Percentiles rank a stretch among this genome's conserved stretches.
These are phyloP conservation scores for Saturnispora dispora DNA, from an alignment of 805 yeast species.

Conservation along the genomic window DNA sequence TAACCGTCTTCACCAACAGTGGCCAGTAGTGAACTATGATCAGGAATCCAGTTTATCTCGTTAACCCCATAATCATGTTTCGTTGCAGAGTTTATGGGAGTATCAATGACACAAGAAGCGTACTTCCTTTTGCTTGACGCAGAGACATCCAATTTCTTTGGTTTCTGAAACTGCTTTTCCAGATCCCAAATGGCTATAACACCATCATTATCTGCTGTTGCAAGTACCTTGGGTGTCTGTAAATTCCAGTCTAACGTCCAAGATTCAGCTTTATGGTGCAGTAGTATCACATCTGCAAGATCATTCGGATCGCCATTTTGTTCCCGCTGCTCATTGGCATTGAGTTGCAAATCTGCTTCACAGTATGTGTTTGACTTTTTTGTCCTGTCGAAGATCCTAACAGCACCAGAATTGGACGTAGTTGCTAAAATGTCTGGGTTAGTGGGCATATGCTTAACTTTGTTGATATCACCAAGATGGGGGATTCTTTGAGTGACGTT, in stretches of 20 bases:
- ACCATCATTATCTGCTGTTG: constrained; percentile 59
- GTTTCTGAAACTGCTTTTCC: constrained; percentile 16
- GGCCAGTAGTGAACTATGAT: constrained; percentile 52
- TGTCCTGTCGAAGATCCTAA: constrained; percentile 71
- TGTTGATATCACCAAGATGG: constrained; percentile 65
- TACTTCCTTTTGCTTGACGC: constrained; percentile 6
- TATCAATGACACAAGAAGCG: constrained; percentile 7
- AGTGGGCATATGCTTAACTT: constrained; percentile 68
- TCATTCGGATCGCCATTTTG: constrained; percentile 10
- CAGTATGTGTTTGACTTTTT: constrained; percentile 47
- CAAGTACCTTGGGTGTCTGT: constrained; percentile 47
- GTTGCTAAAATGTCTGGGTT: constrained; percentile 78
- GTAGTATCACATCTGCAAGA: constrained; percentile 20
- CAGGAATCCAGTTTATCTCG: constrained; percentile 60
- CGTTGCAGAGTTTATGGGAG: constrained; percentile 16
- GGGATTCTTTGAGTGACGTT: constrained; percentile 45
- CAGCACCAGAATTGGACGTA: constrained; percentile 54
- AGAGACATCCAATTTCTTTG: constrained; percentile 12
- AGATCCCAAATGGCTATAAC: constrained; percentile 61
- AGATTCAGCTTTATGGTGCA: constrained; percentile 41
- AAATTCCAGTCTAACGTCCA: constrained; percentile 72
- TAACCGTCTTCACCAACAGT: constrained; percentile 58
- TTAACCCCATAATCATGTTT: constrained; percentile 49
- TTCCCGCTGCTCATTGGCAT: constrained; percentile 6
- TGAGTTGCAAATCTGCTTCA: constrained; percentile 25